Percentiles rank a stretch among this genome's conserved stretches.
These are phyloP conservation scores for Ormosia semicastrata DNA, from an alignment of 306 rosid species.

Conservation along the genomic window DNA sequence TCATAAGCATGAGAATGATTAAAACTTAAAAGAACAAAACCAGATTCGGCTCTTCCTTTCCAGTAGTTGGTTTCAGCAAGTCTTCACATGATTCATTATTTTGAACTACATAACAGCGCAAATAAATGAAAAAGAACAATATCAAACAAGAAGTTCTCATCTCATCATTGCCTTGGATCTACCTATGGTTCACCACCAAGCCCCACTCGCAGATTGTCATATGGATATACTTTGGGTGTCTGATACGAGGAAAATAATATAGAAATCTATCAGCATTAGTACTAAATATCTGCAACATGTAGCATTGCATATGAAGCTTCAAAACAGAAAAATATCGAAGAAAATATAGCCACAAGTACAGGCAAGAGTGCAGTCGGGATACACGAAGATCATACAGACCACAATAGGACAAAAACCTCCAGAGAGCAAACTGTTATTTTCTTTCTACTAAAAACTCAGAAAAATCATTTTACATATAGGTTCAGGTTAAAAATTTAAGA, in stretches of 20 bases:
- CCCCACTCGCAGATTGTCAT: constrained; percentile 86
- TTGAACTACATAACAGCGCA: constrained; percentile 29
- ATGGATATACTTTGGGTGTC: constrained; percentile 90
- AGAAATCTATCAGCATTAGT: constrained; percentile 22
- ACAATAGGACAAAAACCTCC: background rate
- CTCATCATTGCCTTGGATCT: constrained; percentile 11
- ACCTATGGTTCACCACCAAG: constrained; percentile 86
- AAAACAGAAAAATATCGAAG: constrained; percentile 6
- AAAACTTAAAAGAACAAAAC: background rate
- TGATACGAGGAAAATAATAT: constrained; percentile 29
- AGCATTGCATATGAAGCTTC: background rate
- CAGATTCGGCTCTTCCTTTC: constrained; percentile 17
- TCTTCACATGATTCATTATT: constrained; percentile 39
- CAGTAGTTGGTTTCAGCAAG: constrained; percentile 23
- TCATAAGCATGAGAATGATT: background rate
- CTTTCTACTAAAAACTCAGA: background rate
- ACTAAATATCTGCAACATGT: background rate
- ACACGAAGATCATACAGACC: background rate
- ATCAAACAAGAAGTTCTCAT: constrained; percentile 37
- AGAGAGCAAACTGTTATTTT: background rate
- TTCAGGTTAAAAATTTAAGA: background rate
- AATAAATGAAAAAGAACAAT: constrained; percentile 33
- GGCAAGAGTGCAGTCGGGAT: background rate
- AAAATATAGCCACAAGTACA: background rate
- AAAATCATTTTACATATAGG: background rate